Percentiles rank a stretch among this genome's conserved stretches.
Evolutionary conservation across 1,284 basidiomycete species (phyloP).

Genomic region (Fistulinella cinereoalba): DNA sequence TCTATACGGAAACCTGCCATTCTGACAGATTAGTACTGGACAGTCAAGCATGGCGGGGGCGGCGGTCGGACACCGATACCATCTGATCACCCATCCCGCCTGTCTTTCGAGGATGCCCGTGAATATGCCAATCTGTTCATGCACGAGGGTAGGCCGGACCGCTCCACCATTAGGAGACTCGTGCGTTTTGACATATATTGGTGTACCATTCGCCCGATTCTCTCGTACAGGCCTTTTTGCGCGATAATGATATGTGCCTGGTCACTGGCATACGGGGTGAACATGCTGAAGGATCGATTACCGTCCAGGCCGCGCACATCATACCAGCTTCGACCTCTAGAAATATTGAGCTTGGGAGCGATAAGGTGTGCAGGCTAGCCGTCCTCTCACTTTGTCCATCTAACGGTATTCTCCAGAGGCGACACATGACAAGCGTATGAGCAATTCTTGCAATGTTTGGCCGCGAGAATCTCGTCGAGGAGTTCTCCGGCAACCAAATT

Average conservation of each 20-base stretch:
- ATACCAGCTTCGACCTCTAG: neutral
- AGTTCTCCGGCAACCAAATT: neutral
- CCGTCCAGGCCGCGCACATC: neutral
- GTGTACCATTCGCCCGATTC: neutral
- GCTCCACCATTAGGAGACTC: neutral
- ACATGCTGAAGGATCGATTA: too few relatives aligned
- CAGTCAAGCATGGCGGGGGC: neutral
- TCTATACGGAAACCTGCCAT: neutral
- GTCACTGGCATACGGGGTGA: neutral
- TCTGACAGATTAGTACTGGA: neutral
- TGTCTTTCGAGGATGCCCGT: conserved; percentile 3
- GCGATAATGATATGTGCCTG: neutral
- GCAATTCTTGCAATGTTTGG: neutral
- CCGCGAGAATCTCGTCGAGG: neutral
- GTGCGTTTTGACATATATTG: neutral
- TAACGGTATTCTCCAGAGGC: neutral
- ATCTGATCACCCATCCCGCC: neutral
- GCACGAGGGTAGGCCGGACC: neutral
- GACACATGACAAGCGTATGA: neutral
- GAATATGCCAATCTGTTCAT: neutral
- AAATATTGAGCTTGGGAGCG: neutral
- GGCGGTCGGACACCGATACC: neutral
- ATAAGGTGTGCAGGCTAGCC: neutral
- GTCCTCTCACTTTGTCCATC: neutral
- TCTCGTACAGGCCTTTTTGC: neutral